Conservation (phyloP, 2,329 filamentous ascomycete species). For the Trichoderma breve region DNA sequence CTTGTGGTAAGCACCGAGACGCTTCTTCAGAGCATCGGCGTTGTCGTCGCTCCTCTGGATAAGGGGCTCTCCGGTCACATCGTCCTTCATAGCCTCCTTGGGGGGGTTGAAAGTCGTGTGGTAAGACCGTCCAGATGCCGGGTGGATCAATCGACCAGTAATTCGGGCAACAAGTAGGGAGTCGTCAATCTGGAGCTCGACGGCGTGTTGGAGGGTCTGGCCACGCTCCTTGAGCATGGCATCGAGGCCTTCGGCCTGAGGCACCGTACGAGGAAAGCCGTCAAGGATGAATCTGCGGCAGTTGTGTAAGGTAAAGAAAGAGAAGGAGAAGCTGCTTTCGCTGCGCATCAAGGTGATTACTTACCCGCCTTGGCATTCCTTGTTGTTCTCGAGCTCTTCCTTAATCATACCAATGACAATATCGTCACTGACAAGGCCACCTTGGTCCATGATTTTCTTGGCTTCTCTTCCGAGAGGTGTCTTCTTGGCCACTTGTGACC, state of each 20-base stretch:
- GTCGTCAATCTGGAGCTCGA: constrained; percentile 97
- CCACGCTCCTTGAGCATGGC: constrained; percentile 77
- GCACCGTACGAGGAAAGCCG: constrained; percentile 94
- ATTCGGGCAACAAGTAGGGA: constrained; percentile 90
- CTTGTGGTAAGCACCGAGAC: constrained; percentile 85
- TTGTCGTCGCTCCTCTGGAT: constrained; percentile 98
- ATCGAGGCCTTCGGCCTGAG: constrained; percentile 92
- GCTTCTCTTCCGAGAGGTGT: constrained; percentile 90
- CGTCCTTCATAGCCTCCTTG: constrained; percentile 90
- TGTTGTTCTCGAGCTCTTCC: constrained; percentile 89
- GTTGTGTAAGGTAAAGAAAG: background rate
- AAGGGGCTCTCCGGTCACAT: constrained; percentile 92
- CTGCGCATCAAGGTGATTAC: background rate
- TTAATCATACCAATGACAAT: constrained; percentile 99
- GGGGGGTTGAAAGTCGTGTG: constrained; percentile 99
- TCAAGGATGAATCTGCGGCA: constrained; percentile 87
- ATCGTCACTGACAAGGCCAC: constrained; percentile 95
- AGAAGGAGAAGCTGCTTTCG: constrained; percentile 22
- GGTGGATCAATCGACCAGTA: constrained; percentile 93
- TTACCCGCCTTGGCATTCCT: constrained; percentile 95
- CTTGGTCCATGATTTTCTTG: constrained; percentile 99
- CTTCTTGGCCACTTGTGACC: constrained; percentile 97
- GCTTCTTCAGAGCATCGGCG: constrained; percentile 92
- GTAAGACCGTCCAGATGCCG: constrained; percentile 92
- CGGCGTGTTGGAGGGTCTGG: constrained; percentile 87